Conservation (phyloP, 2,329 filamentous ascomycete genomes). For the Xylogone sp. region DNA sequence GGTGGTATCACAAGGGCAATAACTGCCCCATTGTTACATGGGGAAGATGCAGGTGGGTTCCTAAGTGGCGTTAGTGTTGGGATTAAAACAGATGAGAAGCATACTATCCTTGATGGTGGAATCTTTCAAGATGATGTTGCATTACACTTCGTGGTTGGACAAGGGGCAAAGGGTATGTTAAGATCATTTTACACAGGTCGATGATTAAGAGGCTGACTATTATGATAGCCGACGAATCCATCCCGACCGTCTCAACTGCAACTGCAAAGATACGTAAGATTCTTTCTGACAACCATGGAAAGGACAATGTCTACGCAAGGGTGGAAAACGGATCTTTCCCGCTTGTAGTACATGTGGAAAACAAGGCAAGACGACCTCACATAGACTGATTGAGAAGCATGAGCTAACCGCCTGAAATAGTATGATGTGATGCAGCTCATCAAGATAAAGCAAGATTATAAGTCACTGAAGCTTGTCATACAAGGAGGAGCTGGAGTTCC, state of each 20-base stretch:
- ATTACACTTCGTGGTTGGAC: constrained; percentile 37
- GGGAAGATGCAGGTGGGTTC: constrained; percentile 22
- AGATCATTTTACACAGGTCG: constrained; percentile 11
- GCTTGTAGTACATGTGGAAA: constrained; percentile 36
- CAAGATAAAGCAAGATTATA: constrained; percentile 32
- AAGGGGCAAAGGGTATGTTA: constrained; percentile 27
- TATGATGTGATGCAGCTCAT: constrained; percentile 39
- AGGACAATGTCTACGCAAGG: constrained; percentile 33
- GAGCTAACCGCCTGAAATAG: constrained; percentile 15
- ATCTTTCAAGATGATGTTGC: constrained; percentile 39
- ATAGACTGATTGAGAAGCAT: background rate
- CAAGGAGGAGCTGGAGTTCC: constrained; percentile 37
- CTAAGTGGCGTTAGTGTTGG: constrained; percentile 39
- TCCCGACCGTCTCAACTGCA: constrained; percentile 26
- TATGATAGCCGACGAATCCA: constrained; percentile 16
- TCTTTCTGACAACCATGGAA: constrained; percentile 29
- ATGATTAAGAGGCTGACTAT: constrained; percentile 1
- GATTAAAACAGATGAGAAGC: constrained; percentile 33
- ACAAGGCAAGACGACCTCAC: constrained; percentile 29
- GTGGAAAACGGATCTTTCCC: constrained; percentile 35
- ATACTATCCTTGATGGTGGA: constrained; percentile 35
- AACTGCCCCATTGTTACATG: constrained; percentile 29
- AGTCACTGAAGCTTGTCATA: constrained; percentile 31
- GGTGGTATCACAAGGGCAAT: constrained; percentile 41
- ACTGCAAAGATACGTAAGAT: constrained; percentile 33